These are phyloP conservation scores for Penicillium sp. DNA, from an alignment of 2,329 filamentous ascomycete genomes.

Conservation along the genomic window DNA sequence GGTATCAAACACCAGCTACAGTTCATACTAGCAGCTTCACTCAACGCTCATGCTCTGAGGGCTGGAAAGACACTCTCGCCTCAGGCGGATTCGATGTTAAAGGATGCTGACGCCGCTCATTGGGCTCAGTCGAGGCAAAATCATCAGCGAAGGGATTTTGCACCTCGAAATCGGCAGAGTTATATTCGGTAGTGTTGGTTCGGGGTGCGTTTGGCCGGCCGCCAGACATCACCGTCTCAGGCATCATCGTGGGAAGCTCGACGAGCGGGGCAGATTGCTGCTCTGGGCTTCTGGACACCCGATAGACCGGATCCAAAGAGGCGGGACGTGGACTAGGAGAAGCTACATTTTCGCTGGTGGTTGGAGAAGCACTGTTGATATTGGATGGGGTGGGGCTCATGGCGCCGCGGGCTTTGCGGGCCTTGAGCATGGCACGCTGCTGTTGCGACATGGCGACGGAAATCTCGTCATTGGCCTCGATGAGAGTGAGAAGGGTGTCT, in stretches of 20 bases:
- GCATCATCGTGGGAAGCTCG: constrained; percentile 9
- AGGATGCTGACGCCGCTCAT: constrained; percentile 9
- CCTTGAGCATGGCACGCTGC: constrained; percentile 70
- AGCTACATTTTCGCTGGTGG: constrained; percentile 13
- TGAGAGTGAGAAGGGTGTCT: constrained; percentile 87
- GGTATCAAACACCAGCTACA: constrained; percentile 5
- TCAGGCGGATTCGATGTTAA: neutral
- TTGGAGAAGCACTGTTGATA: constrained; percentile 18
- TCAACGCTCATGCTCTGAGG: constrained; percentile 18
- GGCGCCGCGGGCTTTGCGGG: constrained; percentile 44
- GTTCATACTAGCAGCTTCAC: neutral
- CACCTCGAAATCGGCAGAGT: constrained; percentile 40
- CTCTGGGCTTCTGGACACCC: neutral
- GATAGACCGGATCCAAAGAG: constrained; percentile 3
- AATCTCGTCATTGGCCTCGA: constrained; percentile 91
- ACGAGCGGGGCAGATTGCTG: constrained; percentile 9
- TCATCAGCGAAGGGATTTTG: constrained; percentile 44
- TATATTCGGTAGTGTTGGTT: constrained; percentile 32
- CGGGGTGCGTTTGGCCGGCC: constrained; percentile 11
- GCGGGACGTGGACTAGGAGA: constrained; percentile 16
- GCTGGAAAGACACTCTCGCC: constrained; percentile 6
- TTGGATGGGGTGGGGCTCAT: constrained; percentile 13
- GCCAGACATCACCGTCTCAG: constrained; percentile 12
- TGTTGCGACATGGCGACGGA: constrained; percentile 79
- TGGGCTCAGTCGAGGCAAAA: constrained; percentile 17